phyloP scores from a whole-genome alignment of 2,329 filamentous ascomycete genomes.

The Penicillium digitatum region DNA sequence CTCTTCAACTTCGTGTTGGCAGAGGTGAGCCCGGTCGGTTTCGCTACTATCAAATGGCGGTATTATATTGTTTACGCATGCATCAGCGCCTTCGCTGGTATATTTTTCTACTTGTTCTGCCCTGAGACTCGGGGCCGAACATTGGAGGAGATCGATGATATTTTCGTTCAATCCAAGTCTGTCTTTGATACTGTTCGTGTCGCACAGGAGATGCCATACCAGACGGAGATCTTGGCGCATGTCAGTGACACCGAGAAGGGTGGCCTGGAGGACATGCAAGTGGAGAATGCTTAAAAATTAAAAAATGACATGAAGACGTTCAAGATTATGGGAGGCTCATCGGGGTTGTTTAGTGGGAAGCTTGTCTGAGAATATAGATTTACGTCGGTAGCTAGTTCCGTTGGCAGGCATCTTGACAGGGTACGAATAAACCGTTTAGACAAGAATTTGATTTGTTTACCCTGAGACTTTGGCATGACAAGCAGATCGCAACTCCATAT shows the following conservation, averaged over 20 bases:
- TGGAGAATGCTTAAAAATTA: constrained; percentile 3
- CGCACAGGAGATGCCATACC: constrained; percentile 20
- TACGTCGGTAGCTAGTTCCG: neutral
- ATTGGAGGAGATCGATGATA: constrained; percentile 39
- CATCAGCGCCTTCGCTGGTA: constrained; percentile 34
- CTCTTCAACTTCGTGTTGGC: constrained; percentile 38
- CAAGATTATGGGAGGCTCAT: neutral
- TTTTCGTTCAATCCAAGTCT: constrained; percentile 32
- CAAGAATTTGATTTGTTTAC: neutral
- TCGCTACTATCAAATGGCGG: constrained; percentile 47
- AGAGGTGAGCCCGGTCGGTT: constrained; percentile 36
- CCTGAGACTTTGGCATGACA: constrained; percentile 18
- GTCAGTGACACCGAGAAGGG: constrained; percentile 7
- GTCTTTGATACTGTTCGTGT: constrained; percentile 25
- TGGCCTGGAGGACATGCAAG: neutral
- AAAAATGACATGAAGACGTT: neutral
- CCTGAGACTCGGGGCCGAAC: constrained; percentile 39
- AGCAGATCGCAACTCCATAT: constrained; percentile 45
- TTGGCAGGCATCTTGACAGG: neutral
- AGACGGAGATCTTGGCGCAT: constrained; percentile 15
- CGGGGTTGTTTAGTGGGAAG: neutral
- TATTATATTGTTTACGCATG: constrained; percentile 46
- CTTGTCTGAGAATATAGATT: neutral
- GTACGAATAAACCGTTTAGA: neutral
- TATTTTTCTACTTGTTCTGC: constrained; percentile 35